These are phyloP conservation scores for Amaranthus palmeri DNA, from an alignment of 148 eudicot species.

Conservation along the genomic window DNA sequence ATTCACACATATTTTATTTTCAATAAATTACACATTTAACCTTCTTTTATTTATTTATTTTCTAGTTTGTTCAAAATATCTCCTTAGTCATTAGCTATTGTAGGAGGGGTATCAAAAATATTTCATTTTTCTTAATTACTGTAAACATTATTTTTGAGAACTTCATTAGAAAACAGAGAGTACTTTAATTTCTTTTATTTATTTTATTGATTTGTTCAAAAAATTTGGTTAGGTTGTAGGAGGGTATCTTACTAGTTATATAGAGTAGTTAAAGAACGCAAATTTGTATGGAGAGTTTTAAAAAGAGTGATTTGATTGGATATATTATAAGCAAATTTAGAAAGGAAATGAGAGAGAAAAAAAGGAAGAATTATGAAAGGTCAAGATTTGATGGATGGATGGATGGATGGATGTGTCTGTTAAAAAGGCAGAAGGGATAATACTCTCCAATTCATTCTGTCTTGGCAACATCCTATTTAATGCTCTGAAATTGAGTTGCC, in stretches of 20 bases:
- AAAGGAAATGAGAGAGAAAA: neutral
- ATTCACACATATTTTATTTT: no score
- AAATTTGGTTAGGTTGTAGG: no score
- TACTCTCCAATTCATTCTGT: constrained; percentile 18
- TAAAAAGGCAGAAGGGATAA: neutral
- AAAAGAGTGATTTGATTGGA: constrained; percentile 33
- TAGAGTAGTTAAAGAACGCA: neutral
- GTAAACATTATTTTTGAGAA: neutral
- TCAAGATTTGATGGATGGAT: constrained; percentile 28
- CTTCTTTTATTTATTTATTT: no score
- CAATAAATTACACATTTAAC: no score
- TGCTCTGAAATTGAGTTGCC: constrained; percentile 29
- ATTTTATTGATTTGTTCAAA: no score
- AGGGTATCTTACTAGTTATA: no score
- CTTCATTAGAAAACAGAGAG: neutral
- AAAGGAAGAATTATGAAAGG: constrained; percentile 10
- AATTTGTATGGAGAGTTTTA: neutral
- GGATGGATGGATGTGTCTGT: constrained; percentile 21
- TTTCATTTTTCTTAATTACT: neutral
- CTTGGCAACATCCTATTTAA: constrained; percentile 35
- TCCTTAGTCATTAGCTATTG: no score
- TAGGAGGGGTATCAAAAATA: no score
- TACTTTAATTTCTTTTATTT: neutral
- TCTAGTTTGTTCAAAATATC: no score
- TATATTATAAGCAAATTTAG: constrained; percentile 18